Evolutionary conservation across 176 grass and related monocot species (phyloP), one percentile per base, ranked within the genome.

Genomic region (Melocanna baccifera): DNA sequence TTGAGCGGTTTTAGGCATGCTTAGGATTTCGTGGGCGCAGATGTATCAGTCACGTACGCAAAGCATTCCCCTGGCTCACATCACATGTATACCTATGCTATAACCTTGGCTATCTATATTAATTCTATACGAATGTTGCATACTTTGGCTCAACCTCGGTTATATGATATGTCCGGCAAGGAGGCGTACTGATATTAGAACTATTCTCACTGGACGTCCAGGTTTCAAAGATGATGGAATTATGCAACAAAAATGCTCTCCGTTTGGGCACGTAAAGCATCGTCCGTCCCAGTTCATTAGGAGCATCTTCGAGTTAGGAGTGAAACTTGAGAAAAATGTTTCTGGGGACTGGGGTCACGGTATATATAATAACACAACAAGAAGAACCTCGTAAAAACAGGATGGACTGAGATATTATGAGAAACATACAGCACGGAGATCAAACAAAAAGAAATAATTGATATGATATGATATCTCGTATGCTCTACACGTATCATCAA

Each of bases 401-500:
- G 6, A 29, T 23, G 4, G 14, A 40, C 5, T 55, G 79, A 68
- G 46, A 81, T 37, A 53, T n/a, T 20, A 23, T 9, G 28, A n/a
- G 41, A 84, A 80, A 29, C 41, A 66, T 6, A 45, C 6, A 77
- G 10, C 45, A 40, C 53, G 58, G 14, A 16, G 59, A 43, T 58
- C 61, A 59, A 47, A 23, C 3, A 55, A 43, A 43, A 43, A 65
- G n/a, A 69, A 58, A 39, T 8, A 76, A 77, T 71, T 77, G 66
- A 78, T 57, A 48, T n/a, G 68, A 83, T 71, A 70, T 81, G 55
- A 67, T 36, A 29, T 67, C 39, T 79, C 8, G 74, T 87, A 86
- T 73, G 61, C 57, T 87, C 67, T 90, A 87, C 74, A 87, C 62
- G 69, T 89, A 82, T 68, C 86, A 58, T 83, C 64, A 71, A 71